Base-by-base conservation (phyloP, 1,139 yeast genomes). In the Tardiomyces depauwii region DNA sequence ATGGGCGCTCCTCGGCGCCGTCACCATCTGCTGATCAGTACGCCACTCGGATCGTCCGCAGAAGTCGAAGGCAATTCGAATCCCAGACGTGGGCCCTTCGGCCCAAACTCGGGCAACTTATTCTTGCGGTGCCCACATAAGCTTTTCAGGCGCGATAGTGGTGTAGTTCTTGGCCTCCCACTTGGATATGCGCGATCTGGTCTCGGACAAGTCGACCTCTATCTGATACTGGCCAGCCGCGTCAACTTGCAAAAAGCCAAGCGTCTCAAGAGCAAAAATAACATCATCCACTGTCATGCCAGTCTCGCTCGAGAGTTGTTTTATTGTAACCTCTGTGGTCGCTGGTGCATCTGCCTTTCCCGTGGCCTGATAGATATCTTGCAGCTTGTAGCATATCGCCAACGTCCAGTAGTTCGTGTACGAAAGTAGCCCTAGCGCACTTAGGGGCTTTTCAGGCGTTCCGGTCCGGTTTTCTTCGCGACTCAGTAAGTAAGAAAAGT, bases 401-500 rank as follows among this genome's bases (percentile, higher is more conserved):
- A 79, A 65, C 54, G 77, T 80, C 97, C 98, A 91, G 62, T 84
- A 91, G 55, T 81, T 84, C 53, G 94, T 70, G 63, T 91, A 91
- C 53, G 96, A 84, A 30, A 85, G 65, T 43, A 88, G 67, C 0
- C 98, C 98, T 47, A 89, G 68, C 54, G 84, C 93, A 55, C 94
- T 82, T 46, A 91, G 70, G 0, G 98, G 97, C 58, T 89, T 89
- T 56, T 91, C 98, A 0, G 98, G 98, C 0, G 96, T 85, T 0
- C 98, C 98, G 47, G 76, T 75, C 51, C 80, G 81, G 54, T 77
- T 78, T 60, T 91, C 96, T 48, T 77, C 71, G 47, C 84, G 70
- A 1, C 89, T 76, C 42, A 91, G 65, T 30, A 89, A 67, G 60
- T 91, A 91, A 46, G 96, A 86, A 62, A 91, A 88, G 53, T 87